Evolutionary conservation across 805 yeast species (phyloP).

Genomic region (Phaffomyces opuntiae): DNA sequence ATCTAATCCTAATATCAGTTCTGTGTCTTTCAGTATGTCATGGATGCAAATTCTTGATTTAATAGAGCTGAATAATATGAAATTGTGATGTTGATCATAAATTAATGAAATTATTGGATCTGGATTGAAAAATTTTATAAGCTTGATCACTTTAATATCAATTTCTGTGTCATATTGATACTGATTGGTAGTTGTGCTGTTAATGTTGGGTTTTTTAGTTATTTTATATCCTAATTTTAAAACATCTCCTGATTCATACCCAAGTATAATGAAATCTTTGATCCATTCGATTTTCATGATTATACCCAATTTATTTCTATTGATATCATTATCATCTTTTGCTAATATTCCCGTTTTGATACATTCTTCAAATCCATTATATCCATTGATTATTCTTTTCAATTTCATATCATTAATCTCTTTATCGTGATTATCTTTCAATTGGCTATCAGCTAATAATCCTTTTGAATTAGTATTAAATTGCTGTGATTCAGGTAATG

Average conservation of each 20-base stretch:
- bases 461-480: too few relatives aligned
- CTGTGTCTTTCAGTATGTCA: constrained; percentile 1
- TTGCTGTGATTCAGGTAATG: neutral
- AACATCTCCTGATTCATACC: constrained; percentile 71
- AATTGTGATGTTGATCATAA: constrained; percentile 20
- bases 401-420: constrained; percentile 13
- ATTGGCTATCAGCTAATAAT: too few relatives aligned
- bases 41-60: constrained; percentile 34
- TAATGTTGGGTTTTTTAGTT: too few relatives aligned
- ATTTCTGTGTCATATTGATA: constrained; percentile 20
- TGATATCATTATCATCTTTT: constrained; percentile 7
- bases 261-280: constrained; percentile 32
- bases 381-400: constrained; percentile 19
- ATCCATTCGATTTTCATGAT: constrained; percentile 51
- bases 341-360: constrained; percentile 14
- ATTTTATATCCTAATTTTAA: constrained; percentile 6
- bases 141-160: constrained; percentile 4
- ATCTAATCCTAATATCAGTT: constrained; percentile 5
- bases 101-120: constrained; percentile 46
- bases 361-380: constrained; percentile 14
- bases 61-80: constrained; percentile 41
- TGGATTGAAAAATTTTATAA: constrained; percentile 25
- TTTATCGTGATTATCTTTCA: neutral
- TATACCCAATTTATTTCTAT: constrained; percentile 47
- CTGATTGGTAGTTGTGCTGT: too few relatives aligned